phyloP scores from a whole-genome alignment of 192 early-diverging fungal genomes.

The Entomortierella lignicola region DNA sequence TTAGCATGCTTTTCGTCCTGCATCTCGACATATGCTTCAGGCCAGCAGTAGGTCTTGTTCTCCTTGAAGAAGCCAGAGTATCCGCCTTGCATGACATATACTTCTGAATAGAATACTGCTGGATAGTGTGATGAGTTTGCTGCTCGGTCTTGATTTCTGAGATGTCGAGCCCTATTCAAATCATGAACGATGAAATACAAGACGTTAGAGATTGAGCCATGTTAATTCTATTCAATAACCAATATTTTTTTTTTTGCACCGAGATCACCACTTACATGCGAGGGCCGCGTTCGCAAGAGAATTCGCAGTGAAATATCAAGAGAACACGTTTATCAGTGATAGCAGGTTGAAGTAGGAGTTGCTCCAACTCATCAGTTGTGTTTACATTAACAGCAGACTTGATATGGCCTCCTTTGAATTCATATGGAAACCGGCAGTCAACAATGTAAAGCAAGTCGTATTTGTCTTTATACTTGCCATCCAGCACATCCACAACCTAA shows the following conservation, averaged over 20 bases:
- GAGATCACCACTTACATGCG: slow-evolving; percentile 66
- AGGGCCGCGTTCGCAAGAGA: slow-evolving; percentile 82
- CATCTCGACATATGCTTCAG: slow-evolving; percentile 87
- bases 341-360: slow-evolving; percentile 64
- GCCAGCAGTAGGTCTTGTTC: slow-evolving; percentile 72
- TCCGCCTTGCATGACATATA: slow-evolving; percentile 88
- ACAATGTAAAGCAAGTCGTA: slow-evolving; percentile 77
- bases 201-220: no score
- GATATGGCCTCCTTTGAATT: slow-evolving; percentile 90
- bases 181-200: not conserved
- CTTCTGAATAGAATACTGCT: slow-evolving; percentile 81
- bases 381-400: slow-evolving; percentile 77
- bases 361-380: slow-evolving; percentile 67
- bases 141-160: slow-evolving; percentile 81
- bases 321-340: slow-evolving; percentile 61
- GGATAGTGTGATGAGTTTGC: slow-evolving; percentile 80
- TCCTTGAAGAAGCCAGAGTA: slow-evolving; percentile 79
- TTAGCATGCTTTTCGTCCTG: slow-evolving; percentile 65
- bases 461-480: slow-evolving; percentile 67
- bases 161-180: slow-evolving; percentile 69
- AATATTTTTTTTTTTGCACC: no score
- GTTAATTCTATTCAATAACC: no score
- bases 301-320: slow-evolving; percentile 91
- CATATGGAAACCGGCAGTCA: slow-evolving; percentile 90
- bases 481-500: slow-evolving; percentile 72